Base-by-base conservation (phyloP, 768 basidiomycete species). In the Thelephora ganbajun region DNA sequence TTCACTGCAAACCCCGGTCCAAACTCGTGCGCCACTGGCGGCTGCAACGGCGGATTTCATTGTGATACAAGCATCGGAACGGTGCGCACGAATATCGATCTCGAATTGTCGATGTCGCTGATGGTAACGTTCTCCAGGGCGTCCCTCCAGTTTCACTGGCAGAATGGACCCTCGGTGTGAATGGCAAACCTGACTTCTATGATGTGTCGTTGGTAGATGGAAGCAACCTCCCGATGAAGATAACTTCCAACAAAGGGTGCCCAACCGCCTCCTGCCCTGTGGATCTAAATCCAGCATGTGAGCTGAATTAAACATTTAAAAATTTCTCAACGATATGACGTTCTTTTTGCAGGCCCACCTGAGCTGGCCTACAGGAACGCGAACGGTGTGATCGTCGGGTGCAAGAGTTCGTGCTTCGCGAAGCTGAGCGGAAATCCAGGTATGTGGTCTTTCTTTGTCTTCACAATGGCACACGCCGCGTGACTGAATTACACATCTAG, bases 251-350 rank as follows among this genome's bases (percentile, higher is more conserved):
- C 58, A 66, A 60, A 41, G 73, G 70, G 11, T 83, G 82, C 56
- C 62, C 59, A 26, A 60, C 73, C 16, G 71, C 80, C 1, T 65
- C 70, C 50, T 85, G 80, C 56, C 64, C 75, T 1, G 76, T 80
- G 30, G 80, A 84, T 54, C 67, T 83, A 20, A 69, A 67, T 12
- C 72, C 77, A 0, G 66, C 72, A 51, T 83, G 80, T 79, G 37
- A 30, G 61, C 48, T 19, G 16, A 44, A 35, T 3, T 35, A 35
- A 12, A 34, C 42, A 14, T n/a, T 45, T 20, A 20, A 45, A 20
- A 18, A 12, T 22, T 41, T 9, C 16, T 41, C 22, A 14, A 18
- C 9, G 2, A 7, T 22, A 9, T 41, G 39, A 37, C 18, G 33
- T 12, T 22, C 35, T 46, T 43, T 35, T 33, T 30, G 0, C 36